Percentiles rank a stretch among this genome's conserved stretches.
Evolutionary conservation across 768 basidiomycete genomes (phyloP).

Genomic region (Leucogyrophana mollusca): DNA sequence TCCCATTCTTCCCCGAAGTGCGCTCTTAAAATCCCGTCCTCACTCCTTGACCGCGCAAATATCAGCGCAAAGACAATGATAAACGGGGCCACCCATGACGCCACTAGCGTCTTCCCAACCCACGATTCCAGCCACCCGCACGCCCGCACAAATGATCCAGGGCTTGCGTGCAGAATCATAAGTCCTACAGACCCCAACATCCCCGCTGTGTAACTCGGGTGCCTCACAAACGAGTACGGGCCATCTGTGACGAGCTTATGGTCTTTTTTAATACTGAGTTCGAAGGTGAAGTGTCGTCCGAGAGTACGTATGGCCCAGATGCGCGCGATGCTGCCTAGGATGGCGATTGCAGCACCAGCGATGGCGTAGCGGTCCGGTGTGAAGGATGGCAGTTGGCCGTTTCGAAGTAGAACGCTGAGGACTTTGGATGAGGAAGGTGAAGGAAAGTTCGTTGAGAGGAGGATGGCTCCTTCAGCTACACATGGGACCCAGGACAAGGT

Average conservation of each 20-base stretch:
- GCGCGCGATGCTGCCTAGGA: constrained; percentile 32
- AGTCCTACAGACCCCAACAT: constrained; percentile 24
- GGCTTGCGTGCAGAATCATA: constrained; percentile 29
- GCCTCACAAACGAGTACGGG: constrained; percentile 43
- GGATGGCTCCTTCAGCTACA: constrained; percentile 21
- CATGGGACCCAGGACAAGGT: constrained; percentile 16
- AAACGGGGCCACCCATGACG: constrained; percentile 5
- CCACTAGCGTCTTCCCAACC: constrained; percentile 3
- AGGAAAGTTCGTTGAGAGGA: constrained; percentile 16
- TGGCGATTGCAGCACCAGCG: constrained; percentile 24
- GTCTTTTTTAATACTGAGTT: constrained; percentile 38
- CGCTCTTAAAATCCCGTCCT: constrained; percentile 28
- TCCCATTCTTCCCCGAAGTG: constrained; percentile 34
- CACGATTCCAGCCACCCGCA: background rate
- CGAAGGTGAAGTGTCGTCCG: constrained; percentile 43
- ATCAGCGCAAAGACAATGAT: background rate
- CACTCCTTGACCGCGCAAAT: constrained; percentile 9
- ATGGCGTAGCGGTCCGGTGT: constrained; percentile 26
- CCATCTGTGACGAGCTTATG: constrained; percentile 42
- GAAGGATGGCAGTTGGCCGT: constrained; percentile 17
- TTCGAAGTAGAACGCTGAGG: constrained; percentile 16
- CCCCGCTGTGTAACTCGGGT: constrained; percentile 42
- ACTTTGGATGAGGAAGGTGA: constrained; percentile 16
- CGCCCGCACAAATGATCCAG: constrained; percentile 23
- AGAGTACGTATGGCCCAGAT: constrained; percentile 37